These are phyloP conservation scores for Astrothelium subdiscretum DNA, from an alignment of 495 filamentous ascomycete genomes.

Conservation along the genomic window DNA sequence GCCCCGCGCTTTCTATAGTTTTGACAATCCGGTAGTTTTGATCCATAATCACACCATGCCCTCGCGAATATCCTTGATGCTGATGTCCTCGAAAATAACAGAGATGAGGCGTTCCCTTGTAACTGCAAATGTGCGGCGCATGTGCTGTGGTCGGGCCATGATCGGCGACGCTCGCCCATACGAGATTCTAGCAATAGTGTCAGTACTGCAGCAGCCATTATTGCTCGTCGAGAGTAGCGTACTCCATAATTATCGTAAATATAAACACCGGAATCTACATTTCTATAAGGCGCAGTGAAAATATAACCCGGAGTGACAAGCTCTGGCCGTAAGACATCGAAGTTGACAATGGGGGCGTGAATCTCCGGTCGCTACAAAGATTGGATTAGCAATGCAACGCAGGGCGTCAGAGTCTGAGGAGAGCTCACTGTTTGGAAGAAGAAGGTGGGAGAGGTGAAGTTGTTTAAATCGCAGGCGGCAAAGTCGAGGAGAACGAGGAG, in stretches of 20 bases:
- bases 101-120: slow-evolving; percentile 36
- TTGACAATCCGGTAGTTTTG: slow-evolving; percentile 39
- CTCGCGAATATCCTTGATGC: slow-evolving; percentile 41
- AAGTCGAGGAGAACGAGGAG: neutral
- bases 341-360: slow-evolving; percentile 17
- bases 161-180: slow-evolving; percentile 19
- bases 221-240: neutral
- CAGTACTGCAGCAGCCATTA: neutral
- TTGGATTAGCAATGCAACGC: neutral
- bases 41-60: slow-evolving; percentile 44
- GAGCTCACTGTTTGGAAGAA: slow-evolving; percentile 15
- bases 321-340: slow-evolving; percentile 19
- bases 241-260: slow-evolving; percentile 24
- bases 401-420: neutral
- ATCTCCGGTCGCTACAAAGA: slow-evolving; percentile 21
- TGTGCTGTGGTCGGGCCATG: slow-evolving; percentile 22
- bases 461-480: slow-evolving; percentile 8
- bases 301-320: slow-evolving; percentile 22
- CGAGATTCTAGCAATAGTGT: slow-evolving; percentile 9
- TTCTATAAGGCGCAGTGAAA: slow-evolving; percentile 24
- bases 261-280: slow-evolving; percentile 21
- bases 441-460: slow-evolving; percentile 12
- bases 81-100: slow-evolving; percentile 46
- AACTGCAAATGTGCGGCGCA: slow-evolving; percentile 20
- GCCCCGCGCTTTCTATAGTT: slow-evolving; percentile 17